Evolutionary conservation across 768 basidiomycete genomes (phyloP), one percentile per base, ranked within the genome.

Genomic region (Suillus bovinus): DNA sequence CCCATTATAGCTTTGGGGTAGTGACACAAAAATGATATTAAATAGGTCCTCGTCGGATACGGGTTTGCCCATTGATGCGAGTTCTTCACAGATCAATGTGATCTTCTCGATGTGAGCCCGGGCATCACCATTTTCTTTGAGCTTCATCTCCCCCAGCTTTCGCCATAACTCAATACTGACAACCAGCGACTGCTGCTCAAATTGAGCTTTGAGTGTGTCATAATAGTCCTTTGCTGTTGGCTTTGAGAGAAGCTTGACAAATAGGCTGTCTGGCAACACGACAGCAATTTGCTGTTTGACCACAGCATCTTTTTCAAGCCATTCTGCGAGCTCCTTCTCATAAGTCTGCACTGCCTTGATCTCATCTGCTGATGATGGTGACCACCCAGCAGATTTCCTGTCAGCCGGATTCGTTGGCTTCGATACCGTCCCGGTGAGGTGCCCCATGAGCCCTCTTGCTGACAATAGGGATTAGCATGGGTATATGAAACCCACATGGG

Each of bases 1-100:
- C 31, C 74, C 54, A 59, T 76, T 72, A 61, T 75, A 79, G 22
- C 71, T 74, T 8, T 50, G 20, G 20, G 78, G 78, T 20, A 80
- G 70, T 8, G 78, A 79, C 20, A 64, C 62, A 34, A 77, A 68
- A 38, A 79, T 69, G 53, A 79, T 77, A 6, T 69, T 68, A 27
- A 69, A 69, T 60, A 76, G 74, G 44, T 78, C 72, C 11, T 72
- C 67, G 9, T 78, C 71, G 0, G 66, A 39, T 4, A 73, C 69
- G n/a, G 70, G 59, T 8, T 70, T 61, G 24, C 74, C 76, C 69
- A 79, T 75, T 0, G 71, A 67, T 0, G 76, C 71, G 11, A 80
- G 70, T 24, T 78, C 68, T 52, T 79, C 71, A 3, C 61, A 64
- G 67, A 78, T 72, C 5, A 63, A 60, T 6, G 62, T 49, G 20